A percentile compares a stretch with the other conserved stretches of the same genome.
Conservation (phyloP, 1,139 yeast genomes). For the Taphrina pruni region DNA sequence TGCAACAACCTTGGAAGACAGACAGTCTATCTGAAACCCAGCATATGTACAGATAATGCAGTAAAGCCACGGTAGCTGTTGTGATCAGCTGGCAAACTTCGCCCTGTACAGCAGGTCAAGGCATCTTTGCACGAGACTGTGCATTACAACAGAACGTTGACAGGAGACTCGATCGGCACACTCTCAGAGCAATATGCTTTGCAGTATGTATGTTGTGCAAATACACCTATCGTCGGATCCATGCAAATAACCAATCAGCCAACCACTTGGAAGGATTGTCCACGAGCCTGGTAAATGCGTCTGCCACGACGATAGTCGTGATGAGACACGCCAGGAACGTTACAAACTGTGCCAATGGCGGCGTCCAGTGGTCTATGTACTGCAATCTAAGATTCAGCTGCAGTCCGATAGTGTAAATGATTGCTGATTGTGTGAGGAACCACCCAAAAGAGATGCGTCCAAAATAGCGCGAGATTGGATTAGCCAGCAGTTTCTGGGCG, state of each 20-base stretch:
- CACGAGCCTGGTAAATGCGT: slow-evolving; percentile 30
- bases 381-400: slow-evolving; percentile 32
- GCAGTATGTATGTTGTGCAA: too few species aligned
- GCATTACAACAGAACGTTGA: too few species aligned
- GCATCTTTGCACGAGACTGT: too few species aligned
- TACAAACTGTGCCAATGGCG: slow-evolving; percentile 37
- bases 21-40: slow-evolving; percentile 1
- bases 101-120: too few species aligned
- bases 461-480: slow-evolving; percentile 32
- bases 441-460: slow-evolving; percentile 38
- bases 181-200: too few species aligned
- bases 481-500: slow-evolving; percentile 27
- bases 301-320: slow-evolving; percentile 23
- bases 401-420: slow-evolving; percentile 39
- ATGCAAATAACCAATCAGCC: slow-evolving; percentile 33
- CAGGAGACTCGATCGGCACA: too few species aligned
- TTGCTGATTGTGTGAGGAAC: slow-evolving; percentile 32
- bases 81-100: too few species aligned
- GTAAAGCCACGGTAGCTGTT: too few species aligned
- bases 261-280: slow-evolving; percentile 39
- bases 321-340: slow-evolving; percentile 22
- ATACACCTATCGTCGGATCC: slow-evolving; percentile 19
- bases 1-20: too few species aligned
- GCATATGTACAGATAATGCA: too few species aligned
- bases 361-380: slow-evolving; percentile 24